These are phyloP conservation scores for Vitis riparia DNA, from an alignment of 164 flowering plant genomes.

Conservation along the genomic window DNA sequence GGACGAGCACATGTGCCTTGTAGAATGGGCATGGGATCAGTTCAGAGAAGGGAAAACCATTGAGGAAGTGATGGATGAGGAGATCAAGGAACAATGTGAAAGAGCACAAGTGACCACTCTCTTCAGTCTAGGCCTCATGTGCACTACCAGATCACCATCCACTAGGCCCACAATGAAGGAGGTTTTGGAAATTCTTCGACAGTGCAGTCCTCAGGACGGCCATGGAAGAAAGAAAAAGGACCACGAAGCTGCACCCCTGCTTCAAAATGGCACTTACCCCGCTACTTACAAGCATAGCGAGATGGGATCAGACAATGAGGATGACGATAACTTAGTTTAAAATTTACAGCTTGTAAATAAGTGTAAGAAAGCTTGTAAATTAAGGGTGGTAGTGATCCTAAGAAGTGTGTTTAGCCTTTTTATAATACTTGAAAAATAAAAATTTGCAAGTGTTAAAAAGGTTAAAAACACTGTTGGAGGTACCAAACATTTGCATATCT, in stretches of 20 bases:
- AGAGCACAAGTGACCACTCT: slow-evolving; percentile 55
- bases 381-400: too few species aligned
- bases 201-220: slow-evolving; percentile 18
- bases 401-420: too few species aligned
- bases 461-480: too few species aligned
- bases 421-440: too few species aligned
- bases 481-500: too few species aligned
- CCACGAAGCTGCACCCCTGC: slow-evolving; percentile 51
- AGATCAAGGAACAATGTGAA: slow-evolving; percentile 38
- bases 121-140: slow-evolving; percentile 70
- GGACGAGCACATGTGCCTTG: slow-evolving; percentile 50
- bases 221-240: slow-evolving; percentile 19
- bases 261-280: slow-evolving; percentile 17
- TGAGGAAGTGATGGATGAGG: slow-evolving; percentile 43
- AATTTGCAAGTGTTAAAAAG: too few species aligned
- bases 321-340: slow-evolving; percentile 1
- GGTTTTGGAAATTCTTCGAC: slow-evolving; percentile 55
- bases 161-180: slow-evolving; percentile 81
- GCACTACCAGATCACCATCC: slow-evolving; percentile 54
- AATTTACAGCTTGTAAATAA: background rate
- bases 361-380: background rate
- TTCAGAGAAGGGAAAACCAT: slow-evolving; percentile 42
- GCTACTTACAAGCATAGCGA: slow-evolving; percentile 29
- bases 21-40: slow-evolving; percentile 76
- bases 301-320: slow-evolving; percentile 20